Conservation (phyloP, 257 asterid genomes). For the Solanum ossicruentum region DNA sequence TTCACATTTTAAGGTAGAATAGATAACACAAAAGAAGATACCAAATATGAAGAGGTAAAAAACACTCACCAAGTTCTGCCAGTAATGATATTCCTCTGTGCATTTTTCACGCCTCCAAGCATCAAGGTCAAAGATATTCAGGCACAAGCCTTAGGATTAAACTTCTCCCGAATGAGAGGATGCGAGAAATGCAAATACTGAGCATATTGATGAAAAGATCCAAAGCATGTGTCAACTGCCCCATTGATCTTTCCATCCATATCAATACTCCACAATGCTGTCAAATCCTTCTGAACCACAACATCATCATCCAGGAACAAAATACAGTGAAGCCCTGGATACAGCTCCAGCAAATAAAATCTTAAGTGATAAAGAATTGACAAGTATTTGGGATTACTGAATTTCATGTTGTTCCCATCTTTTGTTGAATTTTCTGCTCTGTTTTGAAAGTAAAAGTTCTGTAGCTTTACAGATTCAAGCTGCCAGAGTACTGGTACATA, state of each 20-base stretch:
- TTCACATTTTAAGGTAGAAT: background rate
- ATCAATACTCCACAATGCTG: conserved; percentile 63
- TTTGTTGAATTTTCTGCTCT: conserved; percentile 55
- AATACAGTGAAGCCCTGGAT: conserved; percentile 34
- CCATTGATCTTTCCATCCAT: conserved; percentile 19
- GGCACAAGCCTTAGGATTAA: conserved; percentile 68
- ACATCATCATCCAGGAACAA: conserved; percentile 78
- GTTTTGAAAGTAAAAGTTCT: conserved; percentile 57
- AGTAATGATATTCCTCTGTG: conserved; percentile 53
- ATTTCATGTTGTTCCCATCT: conserved; percentile 53
- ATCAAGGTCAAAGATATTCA: conserved; percentile 45
- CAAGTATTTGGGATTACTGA: conserved; percentile 56
- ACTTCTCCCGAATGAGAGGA: conserved; percentile 62
- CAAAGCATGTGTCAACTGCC: conserved; percentile 75
- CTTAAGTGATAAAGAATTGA: conserved; percentile 67
- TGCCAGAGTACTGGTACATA: conserved; percentile 64
- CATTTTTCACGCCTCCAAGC: conserved; percentile 70
- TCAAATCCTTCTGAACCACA: conserved; percentile 7
- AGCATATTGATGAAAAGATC: conserved; percentile 24
- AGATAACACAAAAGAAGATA: background rate
- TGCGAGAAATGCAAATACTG: conserved; percentile 56
- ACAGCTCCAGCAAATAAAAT: conserved; percentile 47
- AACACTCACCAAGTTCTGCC: conserved; percentile 40
- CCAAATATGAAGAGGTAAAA: background rate
- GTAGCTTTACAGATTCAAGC: conserved; percentile 30